Evolutionary conservation across 129 eudicot genomes (phyloP).

Genomic region (Heracleum sosnowskyi): DNA sequence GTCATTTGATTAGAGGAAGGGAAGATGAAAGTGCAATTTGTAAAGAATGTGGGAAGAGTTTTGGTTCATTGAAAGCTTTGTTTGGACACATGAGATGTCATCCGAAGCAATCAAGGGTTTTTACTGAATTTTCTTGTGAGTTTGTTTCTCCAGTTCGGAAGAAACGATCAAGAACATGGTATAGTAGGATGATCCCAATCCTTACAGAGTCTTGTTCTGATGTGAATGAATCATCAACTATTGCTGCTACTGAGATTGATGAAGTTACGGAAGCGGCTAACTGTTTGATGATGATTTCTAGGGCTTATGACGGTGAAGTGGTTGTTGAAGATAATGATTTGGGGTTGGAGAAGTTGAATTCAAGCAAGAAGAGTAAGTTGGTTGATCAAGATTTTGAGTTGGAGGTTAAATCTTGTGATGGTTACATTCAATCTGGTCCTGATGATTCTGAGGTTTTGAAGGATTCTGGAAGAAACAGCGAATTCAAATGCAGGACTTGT

Average conservation of each 20-base stretch:
- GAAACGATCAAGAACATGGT: conserved; percentile 57
- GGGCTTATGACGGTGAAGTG: conserved; percentile 34
- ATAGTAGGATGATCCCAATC: conserved; percentile 27
- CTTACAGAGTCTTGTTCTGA: conserved; percentile 21
- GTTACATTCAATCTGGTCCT: conserved; percentile 7
- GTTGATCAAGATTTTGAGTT: conserved; percentile 25
- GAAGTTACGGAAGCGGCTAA: conserved; percentile 47
- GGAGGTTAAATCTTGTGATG: conserved; percentile 6
- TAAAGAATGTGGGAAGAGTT: conserved; percentile 55
- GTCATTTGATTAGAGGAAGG: conserved; percentile 31
- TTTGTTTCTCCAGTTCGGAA: conserved; percentile 31
- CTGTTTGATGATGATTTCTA: conserved; percentile 66
- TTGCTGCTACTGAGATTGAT: conserved; percentile 15
- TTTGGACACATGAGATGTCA: conserved; percentile 87
- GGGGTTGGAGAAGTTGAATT: conserved; percentile 10
- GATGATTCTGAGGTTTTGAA: conserved; percentile 14
- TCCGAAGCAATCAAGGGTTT: conserved; percentile 30
- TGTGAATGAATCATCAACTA: conserved; percentile 23
- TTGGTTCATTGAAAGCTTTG: conserved; percentile 62
- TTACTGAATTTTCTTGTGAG: conserved; percentile 11
- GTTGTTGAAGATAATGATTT: conserved; percentile 10
- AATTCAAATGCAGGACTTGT: not conserved
- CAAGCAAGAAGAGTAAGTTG: conserved; percentile 16
- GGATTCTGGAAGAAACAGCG: not conserved
- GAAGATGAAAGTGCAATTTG: conserved; percentile 25